These are phyloP conservation scores for Teunomyces panamensis DNA, from an alignment of 805 yeast species.

Conservation along the genomic window DNA sequence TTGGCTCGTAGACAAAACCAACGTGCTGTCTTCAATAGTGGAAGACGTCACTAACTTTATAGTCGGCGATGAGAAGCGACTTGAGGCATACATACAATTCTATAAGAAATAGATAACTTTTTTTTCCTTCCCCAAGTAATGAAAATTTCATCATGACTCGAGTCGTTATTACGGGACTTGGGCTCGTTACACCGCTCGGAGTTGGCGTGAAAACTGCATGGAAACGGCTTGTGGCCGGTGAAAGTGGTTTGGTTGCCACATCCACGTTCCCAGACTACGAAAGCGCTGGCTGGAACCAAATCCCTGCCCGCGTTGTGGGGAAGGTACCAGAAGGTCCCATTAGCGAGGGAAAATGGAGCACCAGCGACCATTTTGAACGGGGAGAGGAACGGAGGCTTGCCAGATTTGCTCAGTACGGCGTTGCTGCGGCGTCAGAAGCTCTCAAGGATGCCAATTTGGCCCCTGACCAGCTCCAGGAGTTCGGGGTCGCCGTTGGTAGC, in stretches of 20 bases:
- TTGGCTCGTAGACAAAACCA: slow-evolving; percentile 18
- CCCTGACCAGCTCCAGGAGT: slow-evolving; percentile 5
- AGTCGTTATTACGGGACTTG: slow-evolving; percentile 92
- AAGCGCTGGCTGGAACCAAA: slow-evolving; percentile 44
- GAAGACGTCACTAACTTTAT: slow-evolving; percentile 32
- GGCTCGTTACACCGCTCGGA: slow-evolving; percentile 84
- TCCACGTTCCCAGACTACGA: slow-evolving; percentile 35
- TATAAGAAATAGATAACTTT: neutral
- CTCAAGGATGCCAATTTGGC: slow-evolving; percentile 56
- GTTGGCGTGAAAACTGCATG: slow-evolving; percentile 57
- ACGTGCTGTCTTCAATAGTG: slow-evolving; percentile 19
- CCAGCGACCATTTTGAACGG: slow-evolving; percentile 46
- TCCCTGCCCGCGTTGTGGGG: slow-evolving; percentile 78
- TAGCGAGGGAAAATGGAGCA: slow-evolving; percentile 50
- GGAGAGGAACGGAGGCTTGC: slow-evolving; percentile 63
- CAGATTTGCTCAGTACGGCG: slow-evolving; percentile 70
- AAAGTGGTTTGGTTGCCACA: slow-evolving; percentile 63
- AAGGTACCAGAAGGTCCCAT: slow-evolving; percentile 54
- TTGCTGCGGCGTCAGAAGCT: slow-evolving; percentile 78
- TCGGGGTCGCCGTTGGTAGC: slow-evolving; percentile 87
- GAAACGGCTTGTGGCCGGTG: slow-evolving; percentile 47
- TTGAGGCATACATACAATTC: slow-evolving; percentile 10
- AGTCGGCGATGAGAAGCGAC: slow-evolving; percentile 40
- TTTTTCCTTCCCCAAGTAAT: too few species aligned
- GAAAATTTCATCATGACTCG: slow-evolving; percentile 27